Conservation (phyloP, 1,284 basidiomycete species). For the Vanrija sp. region DNA sequence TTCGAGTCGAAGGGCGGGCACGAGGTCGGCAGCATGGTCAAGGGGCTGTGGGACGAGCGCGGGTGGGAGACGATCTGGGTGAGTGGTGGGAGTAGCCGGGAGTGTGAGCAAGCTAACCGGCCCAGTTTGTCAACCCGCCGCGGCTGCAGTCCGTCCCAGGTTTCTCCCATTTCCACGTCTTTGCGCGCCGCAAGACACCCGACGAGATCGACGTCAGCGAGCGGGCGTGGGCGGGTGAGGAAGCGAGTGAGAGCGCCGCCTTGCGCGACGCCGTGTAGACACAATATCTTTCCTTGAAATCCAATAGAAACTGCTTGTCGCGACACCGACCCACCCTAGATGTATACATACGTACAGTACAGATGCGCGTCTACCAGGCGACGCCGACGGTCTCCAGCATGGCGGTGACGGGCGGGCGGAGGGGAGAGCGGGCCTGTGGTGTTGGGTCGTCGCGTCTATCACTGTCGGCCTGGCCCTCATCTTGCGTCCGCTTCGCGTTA, state of each 20-base stretch:
- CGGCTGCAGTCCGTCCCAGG: conserved; percentile 45
- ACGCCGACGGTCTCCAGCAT: no score
- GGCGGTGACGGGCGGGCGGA: no score
- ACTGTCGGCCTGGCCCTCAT: no score
- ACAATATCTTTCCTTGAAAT: no score
- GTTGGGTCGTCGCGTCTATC: no score
- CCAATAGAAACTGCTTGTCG: not conserved
- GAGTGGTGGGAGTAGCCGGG: conserved; percentile 4
- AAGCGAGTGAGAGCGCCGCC: no score
- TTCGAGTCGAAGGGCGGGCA: conserved; percentile 34
- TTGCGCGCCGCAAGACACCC: conserved; percentile 45
- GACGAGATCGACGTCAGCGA: conserved; percentile 39
- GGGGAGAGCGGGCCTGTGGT: no score
- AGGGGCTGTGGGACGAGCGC: conserved; percentile 40
- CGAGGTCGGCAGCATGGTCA: conserved; percentile 44
- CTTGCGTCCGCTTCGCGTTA: no score
- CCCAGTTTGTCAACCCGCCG: conserved; percentile 37
- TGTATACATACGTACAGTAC: no score
- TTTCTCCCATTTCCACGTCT: conserved; percentile 48
- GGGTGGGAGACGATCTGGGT: conserved; percentile 49
- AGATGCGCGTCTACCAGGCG: no score
- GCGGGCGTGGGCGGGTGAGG: not conserved
- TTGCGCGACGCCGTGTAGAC: no score
- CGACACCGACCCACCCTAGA: not conserved
- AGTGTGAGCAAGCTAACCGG: no score